Evolutionary conservation across 2,329 filamentous ascomycete genomes (phyloP).

Genomic region (Corinectria fuckeliana): DNA sequence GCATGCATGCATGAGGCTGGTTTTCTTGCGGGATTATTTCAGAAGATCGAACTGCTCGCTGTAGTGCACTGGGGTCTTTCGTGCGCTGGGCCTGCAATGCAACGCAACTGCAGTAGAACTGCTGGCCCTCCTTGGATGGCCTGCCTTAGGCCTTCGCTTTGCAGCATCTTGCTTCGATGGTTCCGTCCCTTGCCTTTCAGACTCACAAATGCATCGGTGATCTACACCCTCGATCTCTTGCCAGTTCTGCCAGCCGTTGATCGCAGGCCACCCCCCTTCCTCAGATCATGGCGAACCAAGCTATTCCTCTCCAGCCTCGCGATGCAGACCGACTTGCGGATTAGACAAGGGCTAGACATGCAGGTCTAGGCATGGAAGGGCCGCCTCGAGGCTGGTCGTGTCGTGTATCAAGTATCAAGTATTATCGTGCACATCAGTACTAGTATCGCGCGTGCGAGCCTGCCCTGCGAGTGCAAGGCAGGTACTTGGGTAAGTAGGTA

Average conservation of each 20-base stretch:
- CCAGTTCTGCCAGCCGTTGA: too few species aligned
- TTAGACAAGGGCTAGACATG: slow-evolving; percentile 5
- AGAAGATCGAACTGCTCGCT: slow-evolving; percentile 4
- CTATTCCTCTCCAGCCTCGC: not conserved
- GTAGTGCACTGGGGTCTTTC: slow-evolving; percentile 9
- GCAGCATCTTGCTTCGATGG: not conserved
- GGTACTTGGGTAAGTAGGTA: not conserved
- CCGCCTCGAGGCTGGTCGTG: not conserved
- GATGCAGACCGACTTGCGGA: slow-evolving; percentile 1
- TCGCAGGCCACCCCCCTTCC: not conserved
- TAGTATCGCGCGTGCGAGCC: not conserved
- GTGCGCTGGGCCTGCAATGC: not conserved
- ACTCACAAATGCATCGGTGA: not conserved
- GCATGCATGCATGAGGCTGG: slow-evolving; percentile 3
- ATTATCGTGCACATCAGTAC: not conserved
- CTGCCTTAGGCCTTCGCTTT: not conserved
- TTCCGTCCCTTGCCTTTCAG: not conserved
- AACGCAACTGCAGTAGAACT: not conserved
- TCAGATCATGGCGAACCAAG: not conserved
- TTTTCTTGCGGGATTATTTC: slow-evolving; percentile 23
- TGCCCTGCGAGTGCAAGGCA: not conserved
- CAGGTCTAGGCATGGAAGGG: slow-evolving; percentile 8
- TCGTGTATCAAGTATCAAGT: not conserved
- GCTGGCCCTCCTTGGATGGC: not conserved
- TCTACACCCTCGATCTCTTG: too few species aligned